Evolutionary conservation across 1,284 basidiomycete species (phyloP).

Genomic region (Cryptococcus sp.): DNA sequence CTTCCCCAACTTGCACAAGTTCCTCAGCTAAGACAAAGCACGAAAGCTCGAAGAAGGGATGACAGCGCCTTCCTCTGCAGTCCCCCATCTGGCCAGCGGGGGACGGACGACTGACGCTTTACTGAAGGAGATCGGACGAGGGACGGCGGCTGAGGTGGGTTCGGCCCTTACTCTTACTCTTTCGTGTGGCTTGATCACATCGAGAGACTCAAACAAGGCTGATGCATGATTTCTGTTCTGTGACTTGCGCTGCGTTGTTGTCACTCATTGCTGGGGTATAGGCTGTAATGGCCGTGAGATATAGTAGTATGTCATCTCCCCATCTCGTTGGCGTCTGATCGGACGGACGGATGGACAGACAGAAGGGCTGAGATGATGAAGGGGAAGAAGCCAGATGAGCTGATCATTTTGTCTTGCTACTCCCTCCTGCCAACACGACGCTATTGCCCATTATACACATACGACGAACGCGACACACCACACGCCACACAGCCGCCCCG

Average conservation of each 20-base stretch:
- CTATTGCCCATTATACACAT: not conserved
- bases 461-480: too few species aligned
- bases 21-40: too few species aligned
- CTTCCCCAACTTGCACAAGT: too few species aligned
- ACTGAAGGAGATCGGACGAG: constrained; percentile 31
- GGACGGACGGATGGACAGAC: too few species aligned
- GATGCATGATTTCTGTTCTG: not conserved
- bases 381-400: too few species aligned
- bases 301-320: constrained; percentile 29
- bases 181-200: too few species aligned
- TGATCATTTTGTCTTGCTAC: too few species aligned
- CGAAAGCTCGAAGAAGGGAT: not conserved
- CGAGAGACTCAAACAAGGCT: not conserved
- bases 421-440: too few species aligned
- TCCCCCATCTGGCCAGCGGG: not conserved
- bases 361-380: too few species aligned
- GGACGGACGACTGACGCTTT: constrained; percentile 21
- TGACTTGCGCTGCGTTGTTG: not conserved
- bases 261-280: too few species aligned
- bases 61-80: not conserved
- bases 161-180: too few species aligned
- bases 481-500: constrained; percentile 42
- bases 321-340: too few species aligned
- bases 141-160: constrained; percentile 39
- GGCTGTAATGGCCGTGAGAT: constrained; percentile 36